Conservation (phyloP, 495 filamentous ascomycete genomes). For the Penicillium turbatum region DNA sequence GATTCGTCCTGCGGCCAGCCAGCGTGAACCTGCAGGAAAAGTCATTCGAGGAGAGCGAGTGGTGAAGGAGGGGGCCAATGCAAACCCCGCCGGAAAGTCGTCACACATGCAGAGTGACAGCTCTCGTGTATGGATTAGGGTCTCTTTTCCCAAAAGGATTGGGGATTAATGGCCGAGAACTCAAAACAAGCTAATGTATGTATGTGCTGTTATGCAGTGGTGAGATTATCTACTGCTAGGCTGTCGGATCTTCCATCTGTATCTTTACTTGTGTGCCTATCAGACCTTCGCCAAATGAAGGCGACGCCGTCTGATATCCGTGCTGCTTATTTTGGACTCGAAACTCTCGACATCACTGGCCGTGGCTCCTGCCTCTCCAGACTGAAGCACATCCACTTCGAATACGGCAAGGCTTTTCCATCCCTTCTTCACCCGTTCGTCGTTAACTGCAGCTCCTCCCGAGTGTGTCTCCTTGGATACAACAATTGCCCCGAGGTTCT, state of each 20-base stretch:
- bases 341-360: slow-evolving; percentile 53
- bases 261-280: slow-evolving; percentile 4
- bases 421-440: slow-evolving; percentile 68
- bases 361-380: slow-evolving; percentile 41
- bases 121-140: slow-evolving; percentile 16
- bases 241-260: slow-evolving; percentile 3
- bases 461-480: slow-evolving; percentile 85
- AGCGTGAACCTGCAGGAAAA: slow-evolving; percentile 36
- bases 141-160: slow-evolving; percentile 9
- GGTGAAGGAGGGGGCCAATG: slow-evolving; percentile 15
- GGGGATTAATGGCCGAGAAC: slow-evolving; percentile 22
- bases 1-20: slow-evolving; percentile 36
- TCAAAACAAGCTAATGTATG: slow-evolving; percentile 13
- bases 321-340: slow-evolving; percentile 86
- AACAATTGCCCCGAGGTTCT: slow-evolving; percentile 72
- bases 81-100: slow-evolving; percentile 23
- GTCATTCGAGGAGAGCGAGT: slow-evolving; percentile 19
- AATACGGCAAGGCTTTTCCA: slow-evolving; percentile 76
- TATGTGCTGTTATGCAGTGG: neutral
- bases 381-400: slow-evolving; percentile 86
- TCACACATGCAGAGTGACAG: slow-evolving; percentile 34
- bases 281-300: slow-evolving; percentile 39
- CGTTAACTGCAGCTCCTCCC: slow-evolving; percentile 81
- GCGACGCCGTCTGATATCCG: slow-evolving; percentile 56
- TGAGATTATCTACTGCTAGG: slow-evolving; percentile 12